Evolutionary conservation across 495 filamentous ascomycete species (phyloP).

Genomic region (Neurospora sp.): DNA sequence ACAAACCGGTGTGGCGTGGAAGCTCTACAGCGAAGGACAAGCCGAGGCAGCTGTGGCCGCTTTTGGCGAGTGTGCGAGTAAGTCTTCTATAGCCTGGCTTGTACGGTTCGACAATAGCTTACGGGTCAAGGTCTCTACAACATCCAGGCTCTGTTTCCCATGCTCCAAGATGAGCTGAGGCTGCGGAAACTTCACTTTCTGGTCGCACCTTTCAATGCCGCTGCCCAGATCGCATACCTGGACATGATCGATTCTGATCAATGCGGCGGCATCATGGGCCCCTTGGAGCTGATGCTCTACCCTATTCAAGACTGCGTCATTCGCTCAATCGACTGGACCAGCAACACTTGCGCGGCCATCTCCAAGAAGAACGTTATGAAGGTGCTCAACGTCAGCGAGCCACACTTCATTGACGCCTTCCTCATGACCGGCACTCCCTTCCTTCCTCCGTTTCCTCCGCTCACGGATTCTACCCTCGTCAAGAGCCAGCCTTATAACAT

Average conservation of each 20-base stretch:
- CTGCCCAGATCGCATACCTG: constrained; percentile 84
- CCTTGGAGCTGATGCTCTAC: constrained; percentile 81
- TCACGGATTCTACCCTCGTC: constrained; percentile 44
- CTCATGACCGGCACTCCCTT: constrained; percentile 78
- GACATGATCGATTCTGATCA: constrained; percentile 57
- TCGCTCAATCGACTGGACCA: constrained; percentile 62
- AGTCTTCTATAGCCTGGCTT: constrained; percentile 7
- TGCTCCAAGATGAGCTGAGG: constrained; percentile 63
- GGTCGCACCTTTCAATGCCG: constrained; percentile 83
- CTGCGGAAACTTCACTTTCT: constrained; percentile 64
- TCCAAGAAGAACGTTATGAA: constrained; percentile 59
- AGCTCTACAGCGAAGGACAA: constrained; percentile 70
- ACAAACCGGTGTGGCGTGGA: constrained; percentile 61
- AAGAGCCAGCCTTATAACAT: constrained; percentile 44
- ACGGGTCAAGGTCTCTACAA: constrained; percentile 44
- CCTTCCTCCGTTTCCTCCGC: constrained; percentile 64
- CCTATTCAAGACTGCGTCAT: constrained; percentile 71
- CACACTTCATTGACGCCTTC: constrained; percentile 72
- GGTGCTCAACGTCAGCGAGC: constrained; percentile 55
- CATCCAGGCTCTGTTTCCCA: constrained; percentile 53
- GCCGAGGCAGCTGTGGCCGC: constrained; percentile 68
- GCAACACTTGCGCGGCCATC: constrained; percentile 56
- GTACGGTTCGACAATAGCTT: constrained; percentile 8
- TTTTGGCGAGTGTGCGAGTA: constrained; percentile 72
- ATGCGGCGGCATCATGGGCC: constrained; percentile 70